These are phyloP conservation scores for Galerina sulciceps DNA, from an alignment of 768 basidiomycete genomes.

Conservation along the genomic window DNA sequence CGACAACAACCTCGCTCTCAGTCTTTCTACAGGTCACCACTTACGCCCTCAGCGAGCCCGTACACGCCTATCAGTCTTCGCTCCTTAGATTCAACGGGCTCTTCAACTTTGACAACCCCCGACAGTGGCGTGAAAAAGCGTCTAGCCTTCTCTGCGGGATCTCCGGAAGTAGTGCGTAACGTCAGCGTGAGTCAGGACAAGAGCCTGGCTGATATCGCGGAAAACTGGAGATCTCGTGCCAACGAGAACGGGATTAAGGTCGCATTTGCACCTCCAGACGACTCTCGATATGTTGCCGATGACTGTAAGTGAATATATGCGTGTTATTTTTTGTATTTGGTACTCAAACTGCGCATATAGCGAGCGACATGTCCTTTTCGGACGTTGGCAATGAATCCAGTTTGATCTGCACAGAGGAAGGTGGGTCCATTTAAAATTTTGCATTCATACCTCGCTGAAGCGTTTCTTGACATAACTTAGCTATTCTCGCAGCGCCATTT, in stretches of 20 bases:
- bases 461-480: conserved; percentile 35
- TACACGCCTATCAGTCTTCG: conserved; percentile 74
- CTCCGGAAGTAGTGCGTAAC: conserved; percentile 45
- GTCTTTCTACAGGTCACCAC: conserved; percentile 58
- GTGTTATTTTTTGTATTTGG: conserved; percentile 6
- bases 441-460: neutral
- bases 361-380: conserved; percentile 51
- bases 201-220: conserved; percentile 62
- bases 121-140: conserved; percentile 46
- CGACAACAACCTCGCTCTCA: conserved; percentile 49
- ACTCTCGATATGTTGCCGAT: conserved; percentile 47
- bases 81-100: conserved; percentile 58
- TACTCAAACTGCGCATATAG: conserved; percentile 51
- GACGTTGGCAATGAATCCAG: conserved; percentile 51
- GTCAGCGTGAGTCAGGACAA: conserved; percentile 39
- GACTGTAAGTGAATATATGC: conserved; percentile 42
- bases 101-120: conserved; percentile 65
- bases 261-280: conserved; percentile 51
- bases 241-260: conserved; percentile 76
- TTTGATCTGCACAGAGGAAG: conserved; percentile 53
- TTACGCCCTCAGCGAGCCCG: conserved; percentile 63
- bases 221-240: conserved; percentile 75
- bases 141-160: conserved; percentile 41
- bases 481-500: conserved; percentile 62
- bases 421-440: conserved; percentile 27